Percentiles rank a stretch among this genome's conserved stretches.
These are phyloP conservation scores for Salix caprea DNA, from an alignment of 345 rosid genomes.

Conservation along the genomic window DNA sequence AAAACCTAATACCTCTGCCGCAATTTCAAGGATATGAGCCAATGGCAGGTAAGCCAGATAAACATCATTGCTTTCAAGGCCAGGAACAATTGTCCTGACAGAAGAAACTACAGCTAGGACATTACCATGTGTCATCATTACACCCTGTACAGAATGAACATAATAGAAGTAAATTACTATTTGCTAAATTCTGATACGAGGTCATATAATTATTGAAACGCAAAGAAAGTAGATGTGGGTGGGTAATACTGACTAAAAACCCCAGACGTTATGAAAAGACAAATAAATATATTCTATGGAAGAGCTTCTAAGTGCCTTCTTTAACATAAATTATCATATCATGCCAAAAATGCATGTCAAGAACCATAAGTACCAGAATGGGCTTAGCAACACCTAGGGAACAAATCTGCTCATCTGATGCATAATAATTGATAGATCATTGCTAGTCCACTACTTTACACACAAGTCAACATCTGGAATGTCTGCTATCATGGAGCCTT, in stretches of 20 bases:
- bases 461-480: neutral
- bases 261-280: neutral
- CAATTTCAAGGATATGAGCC: constrained; percentile 97
- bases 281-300: neutral
- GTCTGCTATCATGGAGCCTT: neutral
- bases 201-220: neutral
- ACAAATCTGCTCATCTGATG: neutral
- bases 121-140: constrained; percentile 97
- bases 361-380: neutral
- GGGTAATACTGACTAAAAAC: neutral
- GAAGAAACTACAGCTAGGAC: constrained; percentile 91
- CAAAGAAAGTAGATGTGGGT: neutral
- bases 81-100: constrained; percentile 88
- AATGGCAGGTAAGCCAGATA: constrained; percentile 88
- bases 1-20: constrained; percentile 64
- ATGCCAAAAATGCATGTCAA: neutral
- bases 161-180: neutral
- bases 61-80: constrained; percentile 69
- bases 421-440: neutral
- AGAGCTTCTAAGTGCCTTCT: neutral
- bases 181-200: neutral
- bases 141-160: constrained; percentile 58
- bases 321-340: neutral
- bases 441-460: neutral
- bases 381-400: neutral